Evolutionary conservation across 768 basidiomycete species (phyloP).

Genomic region (Mycena capillaripes): DNA sequence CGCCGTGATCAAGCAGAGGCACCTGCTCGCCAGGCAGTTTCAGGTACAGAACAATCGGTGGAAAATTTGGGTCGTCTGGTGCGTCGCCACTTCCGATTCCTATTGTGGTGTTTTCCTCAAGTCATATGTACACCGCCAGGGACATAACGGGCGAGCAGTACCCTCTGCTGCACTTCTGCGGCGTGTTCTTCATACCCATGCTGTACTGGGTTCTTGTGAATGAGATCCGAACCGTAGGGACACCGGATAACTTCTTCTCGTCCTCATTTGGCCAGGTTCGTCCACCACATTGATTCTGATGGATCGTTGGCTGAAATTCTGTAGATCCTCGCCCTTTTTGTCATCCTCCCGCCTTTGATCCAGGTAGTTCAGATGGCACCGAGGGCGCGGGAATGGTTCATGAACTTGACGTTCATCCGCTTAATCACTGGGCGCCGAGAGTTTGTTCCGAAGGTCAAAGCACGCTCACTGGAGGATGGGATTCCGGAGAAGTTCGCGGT

Average conservation of each 20-base stretch:
- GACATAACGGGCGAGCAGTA: constrained; percentile 13
- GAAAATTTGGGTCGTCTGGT: constrained; percentile 29
- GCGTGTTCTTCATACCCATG: constrained; percentile 17
- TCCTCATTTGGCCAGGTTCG: constrained; percentile 22
- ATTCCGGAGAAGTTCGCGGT: constrained; percentile 1
- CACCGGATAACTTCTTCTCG: constrained; percentile 16
- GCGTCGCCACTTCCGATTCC: no score
- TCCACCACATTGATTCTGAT: background rate
- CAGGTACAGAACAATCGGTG: constrained; percentile 3
- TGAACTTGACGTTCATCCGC: constrained; percentile 5
- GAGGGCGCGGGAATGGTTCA: background rate
- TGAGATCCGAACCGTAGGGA: background rate
- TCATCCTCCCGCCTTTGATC: constrained; percentile 13
- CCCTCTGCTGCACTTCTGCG: constrained; percentile 20
- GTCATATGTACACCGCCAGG: no score
- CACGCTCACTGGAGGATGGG: constrained; percentile 11
- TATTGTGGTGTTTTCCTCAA: no score
- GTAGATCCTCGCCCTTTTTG: constrained; percentile 21
- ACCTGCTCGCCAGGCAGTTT: background rate
- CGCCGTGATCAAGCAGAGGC: background rate
- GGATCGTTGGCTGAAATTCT: background rate
- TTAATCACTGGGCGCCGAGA: background rate
- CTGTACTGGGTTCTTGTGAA: constrained; percentile 15
- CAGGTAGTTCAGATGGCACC: constrained; percentile 14
- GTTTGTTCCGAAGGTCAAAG: background rate